Conservation (phyloP, 2,329 filamentous ascomycete species). For the Colletotrichum cordylinicola region DNA sequence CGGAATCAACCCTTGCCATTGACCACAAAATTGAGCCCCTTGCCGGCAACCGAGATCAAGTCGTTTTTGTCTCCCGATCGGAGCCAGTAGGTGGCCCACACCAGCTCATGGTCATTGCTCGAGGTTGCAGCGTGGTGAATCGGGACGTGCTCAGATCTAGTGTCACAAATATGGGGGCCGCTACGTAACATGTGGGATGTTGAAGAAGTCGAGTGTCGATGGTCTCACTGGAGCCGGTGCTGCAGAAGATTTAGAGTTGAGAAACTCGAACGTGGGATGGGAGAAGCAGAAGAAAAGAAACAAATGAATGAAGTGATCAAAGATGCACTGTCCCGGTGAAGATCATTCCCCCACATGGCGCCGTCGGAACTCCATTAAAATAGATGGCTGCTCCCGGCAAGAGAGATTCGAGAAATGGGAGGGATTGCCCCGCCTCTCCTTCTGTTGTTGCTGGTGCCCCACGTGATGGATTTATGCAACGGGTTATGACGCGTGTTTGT, state of each 20-base stretch:
- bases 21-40: not conserved
- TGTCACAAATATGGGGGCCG: not conserved
- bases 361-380: not conserved
- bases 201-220: not conserved
- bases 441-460: not conserved
- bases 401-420: not conserved
- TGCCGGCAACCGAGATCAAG: not conserved
- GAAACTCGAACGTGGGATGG: not conserved
- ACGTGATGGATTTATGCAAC: conserved; percentile 19
- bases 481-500: conserved; percentile 16
- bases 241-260: not conserved
- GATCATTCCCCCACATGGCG: not conserved
- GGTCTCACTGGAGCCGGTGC: not conserved
- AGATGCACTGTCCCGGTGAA: not conserved
- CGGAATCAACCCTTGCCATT: not conserved
- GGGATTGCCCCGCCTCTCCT: conserved; percentile 2
- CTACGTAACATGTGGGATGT: not conserved
- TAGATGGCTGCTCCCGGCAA: not conserved
- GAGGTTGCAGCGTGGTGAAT: not conserved
- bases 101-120: not conserved
- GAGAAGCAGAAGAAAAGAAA: not conserved
- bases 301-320: not conserved
- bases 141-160: not conserved
- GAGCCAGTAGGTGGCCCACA: not conserved
- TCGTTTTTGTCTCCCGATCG: not conserved